Base-by-base conservation (phyloP, 2,329 filamentous ascomycete species). In the Zymoseptoria brevis region DNA sequence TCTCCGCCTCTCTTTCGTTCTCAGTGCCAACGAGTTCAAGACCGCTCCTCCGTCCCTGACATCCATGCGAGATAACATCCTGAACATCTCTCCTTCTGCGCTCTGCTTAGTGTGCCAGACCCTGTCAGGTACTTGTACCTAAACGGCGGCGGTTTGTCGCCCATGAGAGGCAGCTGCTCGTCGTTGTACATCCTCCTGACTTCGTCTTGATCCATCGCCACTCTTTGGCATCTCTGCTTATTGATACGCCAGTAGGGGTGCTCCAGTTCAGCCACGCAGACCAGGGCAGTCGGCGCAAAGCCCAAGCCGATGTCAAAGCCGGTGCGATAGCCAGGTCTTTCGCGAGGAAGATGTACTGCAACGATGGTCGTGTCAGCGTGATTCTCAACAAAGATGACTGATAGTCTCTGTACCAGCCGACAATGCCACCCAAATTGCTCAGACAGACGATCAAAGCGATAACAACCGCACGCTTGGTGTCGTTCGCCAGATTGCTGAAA, bases 361-460 rank as follows among this genome's bases (percentile, higher is more conserved):
- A 59, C 0, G 21, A 4, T n/a, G 4, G 21, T 22, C 21, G 2
- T 22, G 21, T 22, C 21, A 22, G 21, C 21, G 21, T 22, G 4
- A 22, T 22, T 22, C 21, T 22, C 21, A 22, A 22, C 21, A 22
- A 4, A 22, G 21, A 4, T 22, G 4, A 4, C 21, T 22, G 21
- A 22, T 2, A 22, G 21, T 4, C 21, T 2, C 21, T 4, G 21
- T 22, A 22, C 21, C 21, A 4, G 21, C 76, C 76, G 6, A 78
- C 67, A 16, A 77, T 71, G 4, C 76, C 75, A n/a, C 76, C 76
- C 0, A 71, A 69, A 50, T 77, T 77, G 4, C 75, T 75, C 8
- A 75, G 59, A 50, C 69, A 71, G 41, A 74, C 75, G 55, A 70
- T 74, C 19, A 75, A 68, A 0, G 73, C 76, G n/a, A 77, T 70